A percentile compares a stretch with the other conserved stretches of the same genome.
Conservation (phyloP, 257 asterid species). For the Penstemon newberryi region DNA sequence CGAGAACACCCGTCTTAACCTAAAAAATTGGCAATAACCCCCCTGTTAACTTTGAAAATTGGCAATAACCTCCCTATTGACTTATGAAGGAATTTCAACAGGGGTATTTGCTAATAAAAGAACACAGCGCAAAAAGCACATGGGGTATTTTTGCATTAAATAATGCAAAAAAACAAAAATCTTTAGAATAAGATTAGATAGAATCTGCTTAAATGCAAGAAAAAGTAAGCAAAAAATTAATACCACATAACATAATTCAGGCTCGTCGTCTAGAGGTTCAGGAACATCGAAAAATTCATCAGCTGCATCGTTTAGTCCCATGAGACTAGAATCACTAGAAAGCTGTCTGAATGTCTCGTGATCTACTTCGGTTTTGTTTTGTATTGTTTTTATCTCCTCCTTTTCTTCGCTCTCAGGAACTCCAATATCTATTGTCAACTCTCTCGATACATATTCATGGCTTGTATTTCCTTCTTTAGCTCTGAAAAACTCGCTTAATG, state of each 20-base stretch:
- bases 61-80: no score
- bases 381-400: slow-evolving; percentile 45
- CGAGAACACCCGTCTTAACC: no score
- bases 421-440: slow-evolving; percentile 28
- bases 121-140: not conserved
- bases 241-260: no score
- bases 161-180: slow-evolving; percentile 40
- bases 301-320: slow-evolving; percentile 81
- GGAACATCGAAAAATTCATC: slow-evolving; percentile 95
- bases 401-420: slow-evolving; percentile 53
- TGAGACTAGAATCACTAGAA: slow-evolving; percentile 77
- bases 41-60: no score
- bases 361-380: no score
- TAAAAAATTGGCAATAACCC: no score
- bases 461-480: slow-evolving; percentile 59
- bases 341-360: slow-evolving; percentile 25
- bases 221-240: no score
- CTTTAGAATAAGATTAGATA: slow-evolving; percentile 67
- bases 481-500: slow-evolving; percentile 85
- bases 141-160: slow-evolving; percentile 15
- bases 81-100: no score
- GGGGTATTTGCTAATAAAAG: no score
- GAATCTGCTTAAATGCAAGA: no score
- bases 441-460: no score
- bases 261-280: slow-evolving; percentile 84